Percentiles rank a stretch among this genome's conserved stretches.
These are phyloP conservation scores for Yarrowia sp. DNA, from an alignment of 805 yeast species.

Conservation along the genomic window DNA sequence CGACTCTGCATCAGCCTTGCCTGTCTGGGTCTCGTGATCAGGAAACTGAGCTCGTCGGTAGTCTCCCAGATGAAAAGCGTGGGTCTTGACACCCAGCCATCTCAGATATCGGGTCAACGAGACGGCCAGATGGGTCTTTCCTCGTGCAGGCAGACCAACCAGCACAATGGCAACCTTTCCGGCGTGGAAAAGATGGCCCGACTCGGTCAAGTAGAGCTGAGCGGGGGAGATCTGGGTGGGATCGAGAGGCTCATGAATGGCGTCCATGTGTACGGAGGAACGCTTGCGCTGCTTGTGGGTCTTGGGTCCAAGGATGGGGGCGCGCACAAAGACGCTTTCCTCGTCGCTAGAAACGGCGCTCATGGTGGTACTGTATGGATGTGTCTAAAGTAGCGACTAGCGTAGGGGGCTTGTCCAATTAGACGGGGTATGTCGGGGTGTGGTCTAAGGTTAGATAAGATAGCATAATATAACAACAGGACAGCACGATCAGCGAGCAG, in stretches of 20 bases:
- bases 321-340: slow-evolving; percentile 33
- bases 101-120: slow-evolving; percentile 88
- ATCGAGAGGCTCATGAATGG: slow-evolving; percentile 69
- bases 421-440: slow-evolving; percentile 22
- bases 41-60: slow-evolving; percentile 63
- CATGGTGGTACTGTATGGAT: slow-evolving; percentile 22
- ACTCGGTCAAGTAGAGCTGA: slow-evolving; percentile 89
- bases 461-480: background rate
- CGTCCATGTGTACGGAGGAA: slow-evolving; percentile 53
- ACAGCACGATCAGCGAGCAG: no score
- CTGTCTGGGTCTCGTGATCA: slow-evolving; percentile 40
- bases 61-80: slow-evolving; percentile 90
- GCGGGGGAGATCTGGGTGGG: slow-evolving; percentile 83
- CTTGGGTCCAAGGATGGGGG: slow-evolving; percentile 32
- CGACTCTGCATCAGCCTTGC: slow-evolving; percentile 51
- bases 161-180: slow-evolving; percentile 89
- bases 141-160: slow-evolving; percentile 94
- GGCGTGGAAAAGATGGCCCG: slow-evolving; percentile 93
- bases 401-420: slow-evolving; percentile 1
- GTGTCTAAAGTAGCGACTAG: background rate
- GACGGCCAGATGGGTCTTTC: slow-evolving; percentile 92
- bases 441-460: slow-evolving; percentile 35
- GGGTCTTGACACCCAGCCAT: slow-evolving; percentile 95
- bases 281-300: slow-evolving; percentile 34
- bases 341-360: slow-evolving; percentile 39